Evolutionary conservation across 768 basidiomycete species (phyloP).

Genomic region (Hericium alpestre): DNA sequence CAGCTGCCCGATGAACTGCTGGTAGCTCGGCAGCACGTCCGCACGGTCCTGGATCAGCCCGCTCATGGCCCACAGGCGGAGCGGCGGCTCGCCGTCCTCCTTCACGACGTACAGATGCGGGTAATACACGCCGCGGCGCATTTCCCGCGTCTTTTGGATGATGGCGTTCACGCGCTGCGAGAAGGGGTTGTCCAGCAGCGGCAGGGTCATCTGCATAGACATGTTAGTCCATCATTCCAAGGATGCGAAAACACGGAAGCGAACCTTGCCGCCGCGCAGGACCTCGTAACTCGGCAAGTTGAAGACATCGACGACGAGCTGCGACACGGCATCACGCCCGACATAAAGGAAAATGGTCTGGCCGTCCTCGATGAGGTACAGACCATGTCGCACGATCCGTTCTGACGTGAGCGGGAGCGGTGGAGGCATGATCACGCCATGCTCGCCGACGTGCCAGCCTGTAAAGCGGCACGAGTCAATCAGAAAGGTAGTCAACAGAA

Average conservation of each 20-base stretch:
- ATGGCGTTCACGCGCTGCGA: conserved; percentile 92
- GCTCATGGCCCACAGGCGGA: conserved; percentile 92
- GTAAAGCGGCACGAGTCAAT: neutral
- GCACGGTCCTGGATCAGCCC: conserved; percentile 91
- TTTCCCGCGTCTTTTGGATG: conserved; percentile 88
- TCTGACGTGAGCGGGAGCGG: conserved; percentile 90
- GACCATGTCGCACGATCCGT: conserved; percentile 85
- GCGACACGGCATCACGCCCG: conserved; percentile 96
- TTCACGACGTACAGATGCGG: conserved; percentile 95
- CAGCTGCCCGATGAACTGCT: conserved; percentile 82
- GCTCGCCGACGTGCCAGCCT: conserved; percentile 91
- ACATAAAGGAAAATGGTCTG: conserved; percentile 98
- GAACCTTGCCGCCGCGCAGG: conserved; percentile 87
- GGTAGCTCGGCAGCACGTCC: conserved; percentile 90
- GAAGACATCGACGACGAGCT: conserved; percentile 90
- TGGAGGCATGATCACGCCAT: conserved; percentile 80
- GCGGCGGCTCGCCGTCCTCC: conserved; percentile 92
- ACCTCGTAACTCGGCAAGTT: conserved; percentile 80
- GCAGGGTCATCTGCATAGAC: conserved; percentile 64
- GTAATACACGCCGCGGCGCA: conserved; percentile 85
- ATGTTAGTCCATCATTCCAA: neutral
- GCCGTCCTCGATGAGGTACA: conserved; percentile 94
- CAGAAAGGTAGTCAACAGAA: conserved; percentile 6
- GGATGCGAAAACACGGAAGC: conserved; percentile 11
- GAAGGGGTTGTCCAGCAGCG: conserved; percentile 84